A percentile compares a stretch with the other conserved stretches of the same genome.
These are phyloP conservation scores for Ophiostoma populinum DNA, from an alignment of 2,329 filamentous ascomycete species.

Conservation along the genomic window DNA sequence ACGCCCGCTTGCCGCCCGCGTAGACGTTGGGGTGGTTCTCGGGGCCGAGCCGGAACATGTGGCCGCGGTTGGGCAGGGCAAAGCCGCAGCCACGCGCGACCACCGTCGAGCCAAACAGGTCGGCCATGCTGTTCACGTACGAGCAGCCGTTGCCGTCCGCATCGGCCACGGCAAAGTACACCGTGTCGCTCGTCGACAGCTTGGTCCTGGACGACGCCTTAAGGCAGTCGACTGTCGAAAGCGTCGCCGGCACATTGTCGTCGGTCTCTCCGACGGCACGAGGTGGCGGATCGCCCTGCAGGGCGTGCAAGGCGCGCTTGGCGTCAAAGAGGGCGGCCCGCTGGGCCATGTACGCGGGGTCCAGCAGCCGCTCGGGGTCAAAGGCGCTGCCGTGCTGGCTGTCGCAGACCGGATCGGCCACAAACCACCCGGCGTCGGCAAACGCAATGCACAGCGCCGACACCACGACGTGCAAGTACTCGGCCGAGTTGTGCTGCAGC, in stretches of 20 bases:
- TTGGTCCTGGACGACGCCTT: background rate
- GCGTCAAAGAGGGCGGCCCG: constrained; percentile 42
- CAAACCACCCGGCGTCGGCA: constrained; percentile 74
- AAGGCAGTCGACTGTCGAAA: constrained; percentile 1
- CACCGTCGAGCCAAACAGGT: constrained; percentile 69
- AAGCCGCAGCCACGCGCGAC: constrained; percentile 78
- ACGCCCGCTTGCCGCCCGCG: constrained; percentile 67
- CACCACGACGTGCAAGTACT: constrained; percentile 68
- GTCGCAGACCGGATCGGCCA: constrained; percentile 48
- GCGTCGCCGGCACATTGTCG: background rate
- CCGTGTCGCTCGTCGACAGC: constrained; percentile 56
- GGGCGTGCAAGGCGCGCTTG: constrained; percentile 42
- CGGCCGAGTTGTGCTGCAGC: constrained; percentile 60
- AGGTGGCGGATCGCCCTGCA: constrained; percentile 3
- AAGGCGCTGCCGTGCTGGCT: constrained; percentile 18
- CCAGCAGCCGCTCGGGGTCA: constrained; percentile 34
- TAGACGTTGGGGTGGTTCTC: constrained; percentile 60
- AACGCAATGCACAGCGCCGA: constrained; percentile 83
- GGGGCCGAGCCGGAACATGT: constrained; percentile 56
- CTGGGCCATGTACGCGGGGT: constrained; percentile 51
- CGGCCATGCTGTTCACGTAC: constrained; percentile 90
- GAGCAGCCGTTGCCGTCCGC: constrained; percentile 70
- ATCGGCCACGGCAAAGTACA: constrained; percentile 82
- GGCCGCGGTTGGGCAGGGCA: constrained; percentile 77
- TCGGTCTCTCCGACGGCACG: too few relatives aligned